These are phyloP conservation scores for Pseudogymnoascus sp. DNA, from an alignment of 2,329 filamentous ascomycete species.

Conservation along the genomic window DNA sequence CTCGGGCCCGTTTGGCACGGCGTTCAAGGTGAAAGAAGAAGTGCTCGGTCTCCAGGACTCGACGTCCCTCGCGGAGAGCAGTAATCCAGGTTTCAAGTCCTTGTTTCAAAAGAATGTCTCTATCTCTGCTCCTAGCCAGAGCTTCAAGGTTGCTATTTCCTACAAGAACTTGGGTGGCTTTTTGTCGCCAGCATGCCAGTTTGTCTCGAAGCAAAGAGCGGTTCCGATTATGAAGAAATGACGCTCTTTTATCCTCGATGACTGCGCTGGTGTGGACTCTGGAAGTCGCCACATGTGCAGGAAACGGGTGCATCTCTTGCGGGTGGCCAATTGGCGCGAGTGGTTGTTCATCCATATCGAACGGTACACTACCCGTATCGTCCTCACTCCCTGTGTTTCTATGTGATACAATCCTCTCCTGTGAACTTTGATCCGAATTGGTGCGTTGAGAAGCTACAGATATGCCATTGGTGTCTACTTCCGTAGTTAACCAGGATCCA, in stretches of 20 bases:
- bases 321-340: neutral
- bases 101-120: slow-evolving; percentile 40
- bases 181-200: slow-evolving; percentile 20
- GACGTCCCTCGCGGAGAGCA: slow-evolving; percentile 22
- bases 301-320: neutral
- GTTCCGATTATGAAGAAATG: neutral
- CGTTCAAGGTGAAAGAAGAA: slow-evolving; percentile 49
- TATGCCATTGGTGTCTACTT: neutral
- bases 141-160: slow-evolving; percentile 31
- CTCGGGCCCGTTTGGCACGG: slow-evolving; percentile 54
- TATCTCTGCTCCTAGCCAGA: slow-evolving; percentile 42
- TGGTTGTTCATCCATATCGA: neutral
- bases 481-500: slow-evolving; percentile 3
- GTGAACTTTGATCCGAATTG: neutral
- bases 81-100: slow-evolving; percentile 43
- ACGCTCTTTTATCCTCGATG: neutral
- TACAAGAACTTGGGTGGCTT: slow-evolving; percentile 26
- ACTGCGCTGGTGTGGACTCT: neutral
- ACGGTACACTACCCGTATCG: neutral
- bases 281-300: neutral
- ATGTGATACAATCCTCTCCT: neutral
- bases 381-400: neutral
- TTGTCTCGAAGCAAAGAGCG: neutral
- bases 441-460: neutral
- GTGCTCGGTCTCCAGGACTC: slow-evolving; percentile 35